Conservation (phyloP, 2,329 filamentous ascomycete species). For the Ceratocystiopsis minuta region DNA sequence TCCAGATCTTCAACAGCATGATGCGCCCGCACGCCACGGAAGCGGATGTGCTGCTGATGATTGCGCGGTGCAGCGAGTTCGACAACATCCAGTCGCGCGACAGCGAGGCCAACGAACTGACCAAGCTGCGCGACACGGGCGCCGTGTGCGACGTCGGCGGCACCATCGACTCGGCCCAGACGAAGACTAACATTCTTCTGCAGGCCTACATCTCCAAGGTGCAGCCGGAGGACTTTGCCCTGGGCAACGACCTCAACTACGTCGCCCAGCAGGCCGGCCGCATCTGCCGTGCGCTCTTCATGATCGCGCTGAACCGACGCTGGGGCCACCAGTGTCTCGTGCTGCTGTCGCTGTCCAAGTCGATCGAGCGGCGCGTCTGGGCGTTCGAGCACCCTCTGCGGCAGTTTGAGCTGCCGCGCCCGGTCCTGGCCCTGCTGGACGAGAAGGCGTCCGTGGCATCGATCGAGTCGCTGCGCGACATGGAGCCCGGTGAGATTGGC, state of each 20-base stretch:
- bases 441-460: conserved; percentile 36
- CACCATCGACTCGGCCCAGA: conserved; percentile 52
- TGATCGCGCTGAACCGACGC: conserved; percentile 86
- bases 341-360: conserved; percentile 80
- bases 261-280: conserved; percentile 89
- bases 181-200: conserved; percentile 88
- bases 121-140: conserved; percentile 49
- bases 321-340: conserved; percentile 96
- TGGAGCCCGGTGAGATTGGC: conserved; percentile 84
- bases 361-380: conserved; percentile 93
- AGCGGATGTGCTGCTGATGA: conserved; percentile 87
- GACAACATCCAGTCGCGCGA: conserved; percentile 92
- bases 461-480: conserved; percentile 74
- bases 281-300: conserved; percentile 88
- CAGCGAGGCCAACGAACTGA: conserved; percentile 75
- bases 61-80: conserved; percentile 94
- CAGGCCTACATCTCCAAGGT: conserved; percentile 86
- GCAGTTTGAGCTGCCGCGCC: conserved; percentile 79
- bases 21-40: conserved; percentile 77
- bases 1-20: conserved; percentile 91
- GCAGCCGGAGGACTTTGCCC: conserved; percentile 79
- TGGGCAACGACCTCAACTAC: conserved; percentile 83
- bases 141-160: conserved; percentile 65
- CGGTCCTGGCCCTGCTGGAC: conserved; percentile 70
- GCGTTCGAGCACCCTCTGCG: conserved; percentile 85